Conservation (phyloP, 1,284 basidiomycete genomes). For the Kalmanozyma brasiliensis region DNA sequence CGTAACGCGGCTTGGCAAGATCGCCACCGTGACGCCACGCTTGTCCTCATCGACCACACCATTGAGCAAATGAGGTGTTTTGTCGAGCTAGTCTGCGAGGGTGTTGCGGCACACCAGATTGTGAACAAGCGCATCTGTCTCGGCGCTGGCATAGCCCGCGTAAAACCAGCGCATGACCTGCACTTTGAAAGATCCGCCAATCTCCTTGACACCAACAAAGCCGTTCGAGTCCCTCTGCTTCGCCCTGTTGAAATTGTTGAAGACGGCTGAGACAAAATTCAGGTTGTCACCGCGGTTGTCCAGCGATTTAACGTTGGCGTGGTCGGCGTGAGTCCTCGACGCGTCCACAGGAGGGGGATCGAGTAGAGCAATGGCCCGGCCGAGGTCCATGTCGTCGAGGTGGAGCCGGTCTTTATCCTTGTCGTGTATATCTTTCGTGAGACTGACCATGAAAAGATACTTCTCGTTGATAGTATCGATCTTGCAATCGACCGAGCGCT, state of each 20-base stretch:
- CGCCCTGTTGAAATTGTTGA: background rate
- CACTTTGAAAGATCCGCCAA: too few relatives aligned
- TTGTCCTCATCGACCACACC: too few relatives aligned
- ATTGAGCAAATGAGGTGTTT: too few relatives aligned
- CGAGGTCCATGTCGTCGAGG: background rate
- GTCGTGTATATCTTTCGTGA: too few relatives aligned
- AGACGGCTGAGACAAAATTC: background rate
- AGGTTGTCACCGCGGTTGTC: background rate
- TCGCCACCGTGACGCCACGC: too few relatives aligned
- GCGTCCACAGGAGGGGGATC: background rate
- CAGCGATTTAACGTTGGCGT: background rate
- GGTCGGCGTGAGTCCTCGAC: background rate
- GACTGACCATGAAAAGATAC: background rate
- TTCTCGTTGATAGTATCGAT: background rate
- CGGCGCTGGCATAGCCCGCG: background rate
- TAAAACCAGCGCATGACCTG: background rate
- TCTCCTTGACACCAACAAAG: background rate
- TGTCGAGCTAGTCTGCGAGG: background rate
- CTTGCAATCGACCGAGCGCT: background rate
- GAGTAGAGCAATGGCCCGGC: background rate
- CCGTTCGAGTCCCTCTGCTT: background rate
- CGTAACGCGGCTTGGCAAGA: too few relatives aligned
- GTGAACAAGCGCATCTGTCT: background rate
- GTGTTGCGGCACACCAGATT: background rate
- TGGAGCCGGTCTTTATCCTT: background rate